These are phyloP conservation scores for Berkeleyomyces rouxiae DNA, from an alignment of 2,329 filamentous ascomycete genomes.

Conservation along the genomic window DNA sequence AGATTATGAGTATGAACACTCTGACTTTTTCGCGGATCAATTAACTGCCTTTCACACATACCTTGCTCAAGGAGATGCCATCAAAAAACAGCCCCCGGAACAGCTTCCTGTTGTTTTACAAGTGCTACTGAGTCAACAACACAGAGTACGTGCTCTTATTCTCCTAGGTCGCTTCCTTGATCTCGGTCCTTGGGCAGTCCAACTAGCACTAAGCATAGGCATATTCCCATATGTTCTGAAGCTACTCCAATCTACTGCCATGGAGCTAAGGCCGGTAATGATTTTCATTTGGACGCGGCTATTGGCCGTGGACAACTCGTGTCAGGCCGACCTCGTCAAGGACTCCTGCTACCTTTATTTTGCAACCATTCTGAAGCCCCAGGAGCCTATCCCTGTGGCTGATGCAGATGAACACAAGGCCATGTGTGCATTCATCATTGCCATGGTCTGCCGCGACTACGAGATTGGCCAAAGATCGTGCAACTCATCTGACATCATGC, in stretches of 20 bases:
- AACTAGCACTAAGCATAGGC: slow-evolving; percentile 88
- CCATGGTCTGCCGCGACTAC: slow-evolving; percentile 93
- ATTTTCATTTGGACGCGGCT: slow-evolving; percentile 98
- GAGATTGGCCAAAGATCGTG: slow-evolving; percentile 83
- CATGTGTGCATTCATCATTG: slow-evolving; percentile 96
- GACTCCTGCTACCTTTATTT: slow-evolving; percentile 97
- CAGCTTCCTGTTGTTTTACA: slow-evolving; percentile 93
- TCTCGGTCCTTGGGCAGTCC: slow-evolving; percentile 95
- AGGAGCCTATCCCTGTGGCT: slow-evolving; percentile 65
- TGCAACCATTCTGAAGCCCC: slow-evolving; percentile 75
- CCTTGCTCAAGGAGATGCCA: slow-evolving; percentile 61
- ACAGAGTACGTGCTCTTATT: slow-evolving; percentile 78
- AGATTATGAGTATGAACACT: slow-evolving; percentile 87
- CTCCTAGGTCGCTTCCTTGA: slow-evolving; percentile 87
- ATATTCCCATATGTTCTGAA: slow-evolving; percentile 99
- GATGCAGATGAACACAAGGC: slow-evolving; percentile 91
- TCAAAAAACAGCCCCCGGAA: slow-evolving; percentile 74
- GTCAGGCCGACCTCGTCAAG: slow-evolving; percentile 85
- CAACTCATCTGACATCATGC: slow-evolving; percentile 77
- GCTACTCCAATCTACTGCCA: slow-evolving; percentile 80
- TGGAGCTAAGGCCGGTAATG: slow-evolving; percentile 95
- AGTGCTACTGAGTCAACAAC: slow-evolving; percentile 87
- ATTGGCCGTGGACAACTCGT: slow-evolving; percentile 83
- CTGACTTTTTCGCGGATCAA: slow-evolving; percentile 92
- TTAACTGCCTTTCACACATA: slow-evolving; percentile 96